Percentiles rank a stretch among this genome's conserved stretches.
Evolutionary conservation across 352 stramenopile genomes (phyloP).

Genomic region (Pythium coloratum): DNA sequence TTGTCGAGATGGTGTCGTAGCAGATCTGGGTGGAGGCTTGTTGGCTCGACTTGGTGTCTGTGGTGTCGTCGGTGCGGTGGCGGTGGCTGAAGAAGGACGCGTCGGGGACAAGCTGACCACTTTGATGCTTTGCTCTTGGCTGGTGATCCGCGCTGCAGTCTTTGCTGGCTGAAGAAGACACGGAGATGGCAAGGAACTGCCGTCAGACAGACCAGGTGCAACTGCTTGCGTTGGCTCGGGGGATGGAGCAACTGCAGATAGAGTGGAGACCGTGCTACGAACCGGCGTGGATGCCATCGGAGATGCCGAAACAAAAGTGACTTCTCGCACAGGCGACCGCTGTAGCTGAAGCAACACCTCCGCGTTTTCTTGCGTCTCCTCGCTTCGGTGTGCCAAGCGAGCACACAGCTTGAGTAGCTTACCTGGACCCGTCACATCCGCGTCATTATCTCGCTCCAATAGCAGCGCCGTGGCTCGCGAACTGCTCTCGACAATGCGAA

Average conservation of each 20-base stretch:
- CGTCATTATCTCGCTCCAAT: background rate
- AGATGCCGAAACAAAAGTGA: background rate
- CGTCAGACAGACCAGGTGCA: background rate
- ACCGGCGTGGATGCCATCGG: background rate
- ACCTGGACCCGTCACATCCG: background rate
- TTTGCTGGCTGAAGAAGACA: conserved; percentile 16
- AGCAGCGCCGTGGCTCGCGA: background rate
- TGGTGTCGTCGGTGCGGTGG: background rate
- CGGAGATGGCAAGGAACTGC: conserved; percentile 12
- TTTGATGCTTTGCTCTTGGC: background rate
- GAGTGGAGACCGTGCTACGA: background rate
- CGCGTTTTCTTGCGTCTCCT: conserved; percentile 26
- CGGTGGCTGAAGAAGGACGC: background rate
- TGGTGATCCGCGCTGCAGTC: background rate
- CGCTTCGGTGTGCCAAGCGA: conserved; percentile 12
- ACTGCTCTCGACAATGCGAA: background rate
- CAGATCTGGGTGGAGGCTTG: background rate
- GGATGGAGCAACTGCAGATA: background rate
- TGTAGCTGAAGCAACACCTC: conserved; percentile 22
- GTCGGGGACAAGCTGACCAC: background rate
- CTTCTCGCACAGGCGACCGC: conserved; percentile 9
- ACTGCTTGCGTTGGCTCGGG: background rate
- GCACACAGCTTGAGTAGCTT: conserved; percentile 12
- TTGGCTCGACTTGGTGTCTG: background rate
- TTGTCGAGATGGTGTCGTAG: background rate